A percentile compares a stretch with the other conserved stretches of the same genome.
phyloP scores from a whole-genome alignment of 1,284 basidiomycete species.

The Marasmius oreades region DNA sequence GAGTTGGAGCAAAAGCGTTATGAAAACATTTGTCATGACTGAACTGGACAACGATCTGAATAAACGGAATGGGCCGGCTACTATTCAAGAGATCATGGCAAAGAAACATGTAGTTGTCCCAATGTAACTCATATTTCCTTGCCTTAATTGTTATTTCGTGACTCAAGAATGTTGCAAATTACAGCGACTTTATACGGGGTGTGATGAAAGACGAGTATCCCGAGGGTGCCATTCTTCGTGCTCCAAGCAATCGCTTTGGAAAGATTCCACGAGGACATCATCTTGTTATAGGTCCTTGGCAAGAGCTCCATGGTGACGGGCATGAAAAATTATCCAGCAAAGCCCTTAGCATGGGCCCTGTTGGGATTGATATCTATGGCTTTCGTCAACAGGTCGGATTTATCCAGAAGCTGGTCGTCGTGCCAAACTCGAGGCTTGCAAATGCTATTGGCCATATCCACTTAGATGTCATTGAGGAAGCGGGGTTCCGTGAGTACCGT shows the following conservation, averaged over 20 bases:
- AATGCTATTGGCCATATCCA: conserved; percentile 12
- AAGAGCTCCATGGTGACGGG: conserved; percentile 16
- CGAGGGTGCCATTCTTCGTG: background rate
- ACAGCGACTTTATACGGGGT: conserved; percentile 8
- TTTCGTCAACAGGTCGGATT: conserved; percentile 8
- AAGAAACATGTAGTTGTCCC: background rate
- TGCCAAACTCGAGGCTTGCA: conserved; percentile 11
- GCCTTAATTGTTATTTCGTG: background rate
- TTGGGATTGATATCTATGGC: conserved; percentile 14
- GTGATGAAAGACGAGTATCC: conserved; percentile 15
- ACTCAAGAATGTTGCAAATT: background rate
- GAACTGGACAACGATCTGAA: background rate
- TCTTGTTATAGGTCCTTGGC: conserved; percentile 7
- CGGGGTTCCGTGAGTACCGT: conserved; percentile 1
- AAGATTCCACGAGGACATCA: conserved; percentile 8
- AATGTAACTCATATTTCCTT: background rate
- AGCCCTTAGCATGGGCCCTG: conserved; percentile 14
- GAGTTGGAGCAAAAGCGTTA: background rate
- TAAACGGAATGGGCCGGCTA: background rate
- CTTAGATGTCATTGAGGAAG: conserved; percentile 13
- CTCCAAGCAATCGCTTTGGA: conserved; percentile 5
- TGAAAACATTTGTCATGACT: background rate
- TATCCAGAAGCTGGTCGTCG: conserved; percentile 1
- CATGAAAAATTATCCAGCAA: conserved; percentile 12
- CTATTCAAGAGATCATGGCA: background rate